Evolutionary conservation across 495 filamentous ascomycete species (phyloP).

Genomic region (Podospora sp.): DNA sequence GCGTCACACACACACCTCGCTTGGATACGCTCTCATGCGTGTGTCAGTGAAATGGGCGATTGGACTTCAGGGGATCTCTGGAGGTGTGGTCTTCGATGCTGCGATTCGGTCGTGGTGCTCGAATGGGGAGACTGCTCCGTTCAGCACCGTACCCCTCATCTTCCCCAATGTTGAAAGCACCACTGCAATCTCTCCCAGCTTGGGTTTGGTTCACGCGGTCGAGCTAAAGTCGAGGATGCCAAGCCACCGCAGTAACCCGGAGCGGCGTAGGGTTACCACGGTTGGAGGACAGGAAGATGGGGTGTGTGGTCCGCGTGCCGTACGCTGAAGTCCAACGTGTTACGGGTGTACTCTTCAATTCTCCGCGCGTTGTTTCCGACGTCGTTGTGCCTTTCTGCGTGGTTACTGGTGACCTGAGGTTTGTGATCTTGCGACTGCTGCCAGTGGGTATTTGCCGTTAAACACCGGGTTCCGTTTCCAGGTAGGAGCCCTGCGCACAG

Average conservation of each 20-base stretch:
- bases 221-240: neutral
- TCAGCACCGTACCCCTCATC: neutral
- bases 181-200: constrained; percentile 2
- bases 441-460: no score
- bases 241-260: no score
- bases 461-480: no score
- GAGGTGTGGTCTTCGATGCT: neutral
- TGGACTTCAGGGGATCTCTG: neutral
- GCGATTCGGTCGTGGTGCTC: neutral
- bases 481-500: neutral
- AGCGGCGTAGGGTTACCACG: no score
- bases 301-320: no score
- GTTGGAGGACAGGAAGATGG: no score
- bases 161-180: neutral
- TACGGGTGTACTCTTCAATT: no score
- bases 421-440: no score
- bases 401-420: no score
- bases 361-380: no score
- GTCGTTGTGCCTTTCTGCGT: no score
- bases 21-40: neutral
- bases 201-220: neutral
- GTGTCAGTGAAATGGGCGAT: neutral
- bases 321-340: no score
- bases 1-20: neutral
- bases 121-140: neutral